phyloP scores from a whole-genome alignment of 2,329 filamentous ascomycete genomes.

The Lecanicillium sp. region DNA sequence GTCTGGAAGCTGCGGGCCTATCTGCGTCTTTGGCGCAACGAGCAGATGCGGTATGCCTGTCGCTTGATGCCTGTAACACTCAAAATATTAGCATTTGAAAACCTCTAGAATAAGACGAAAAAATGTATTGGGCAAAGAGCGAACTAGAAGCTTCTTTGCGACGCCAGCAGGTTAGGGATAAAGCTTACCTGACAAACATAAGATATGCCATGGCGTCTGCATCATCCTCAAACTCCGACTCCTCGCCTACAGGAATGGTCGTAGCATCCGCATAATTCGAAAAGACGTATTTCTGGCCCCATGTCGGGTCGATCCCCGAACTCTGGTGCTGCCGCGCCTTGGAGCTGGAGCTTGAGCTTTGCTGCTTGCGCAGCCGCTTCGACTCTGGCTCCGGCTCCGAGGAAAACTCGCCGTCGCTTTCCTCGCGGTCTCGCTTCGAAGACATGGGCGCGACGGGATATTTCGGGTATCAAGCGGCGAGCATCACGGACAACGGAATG shows the following conservation, averaged over 20 bases:
- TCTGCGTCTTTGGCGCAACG: constrained; percentile 49
- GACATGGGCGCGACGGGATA: constrained; percentile 18
- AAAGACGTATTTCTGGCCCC: constrained; percentile 66
- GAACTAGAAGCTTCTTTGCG: too few relatives aligned
- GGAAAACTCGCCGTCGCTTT: constrained; percentile 20
- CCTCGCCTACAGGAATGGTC: constrained; percentile 40
- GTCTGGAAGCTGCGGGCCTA: constrained; percentile 42
- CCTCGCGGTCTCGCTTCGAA: constrained; percentile 25
- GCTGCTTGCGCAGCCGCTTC: constrained; percentile 19
- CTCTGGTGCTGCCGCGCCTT: constrained; percentile 32
- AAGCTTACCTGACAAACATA: constrained; percentile 59
- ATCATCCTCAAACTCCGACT: constrained; percentile 60
- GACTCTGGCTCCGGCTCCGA: constrained; percentile 19
- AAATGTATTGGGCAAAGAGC: too few relatives aligned
- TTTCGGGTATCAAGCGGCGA: not conserved
- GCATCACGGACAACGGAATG: not conserved
- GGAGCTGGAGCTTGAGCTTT: constrained; percentile 14
- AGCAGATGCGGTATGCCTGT: constrained; percentile 64
- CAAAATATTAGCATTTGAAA: constrained; percentile 19
- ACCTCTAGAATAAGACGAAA: too few relatives aligned
- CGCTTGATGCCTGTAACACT: constrained; percentile 63
- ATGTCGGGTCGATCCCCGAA: constrained; percentile 51
- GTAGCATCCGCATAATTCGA: constrained; percentile 49
- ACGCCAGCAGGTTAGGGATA: too few relatives aligned
- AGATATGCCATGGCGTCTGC: constrained; percentile 64